A percentile compares a stretch with the other conserved stretches of the same genome.
These are phyloP conservation scores for Tieghemostelium lacteum DNA, from an alignment of 78 protist species.

Conservation along the genomic window DNA sequence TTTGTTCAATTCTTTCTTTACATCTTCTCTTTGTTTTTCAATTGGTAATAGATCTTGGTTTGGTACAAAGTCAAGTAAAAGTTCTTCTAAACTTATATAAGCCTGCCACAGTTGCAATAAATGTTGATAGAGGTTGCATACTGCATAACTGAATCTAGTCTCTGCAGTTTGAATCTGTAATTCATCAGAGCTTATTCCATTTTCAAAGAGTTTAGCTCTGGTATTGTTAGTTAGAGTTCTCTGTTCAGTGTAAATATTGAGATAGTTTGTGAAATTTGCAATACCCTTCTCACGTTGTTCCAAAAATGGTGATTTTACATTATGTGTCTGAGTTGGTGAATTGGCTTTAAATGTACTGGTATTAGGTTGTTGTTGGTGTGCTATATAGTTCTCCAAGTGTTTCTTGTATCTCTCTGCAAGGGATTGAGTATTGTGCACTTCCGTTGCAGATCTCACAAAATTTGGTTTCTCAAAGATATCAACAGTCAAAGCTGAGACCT, in stretches of 20 bases:
- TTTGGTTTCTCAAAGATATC: constrained; percentile 59
- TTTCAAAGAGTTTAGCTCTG: constrained; percentile 65
- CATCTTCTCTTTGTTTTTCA: constrained; percentile 56
- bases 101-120: constrained; percentile 40
- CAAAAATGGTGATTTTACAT: no score
- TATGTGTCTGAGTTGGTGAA: no score
- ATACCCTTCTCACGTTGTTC: constrained; percentile 39
- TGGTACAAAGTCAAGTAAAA: constrained; percentile 18
- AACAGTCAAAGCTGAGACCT: constrained; percentile 52
- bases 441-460: constrained; percentile 1
- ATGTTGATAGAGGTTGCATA: constrained; percentile 69
- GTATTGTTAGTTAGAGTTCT: constrained; percentile 59
- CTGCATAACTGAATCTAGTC: constrained; percentile 44
- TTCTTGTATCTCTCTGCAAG: constrained; percentile 32
- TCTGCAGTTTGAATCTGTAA: constrained; percentile 42
- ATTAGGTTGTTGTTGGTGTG: background rate
- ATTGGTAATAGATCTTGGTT: background rate
- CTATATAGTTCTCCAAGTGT: background rate
- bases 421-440: constrained; percentile 29
- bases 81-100: constrained; percentile 31
- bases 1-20: constrained; percentile 64
- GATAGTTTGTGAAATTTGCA: background rate
- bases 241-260: constrained; percentile 53
- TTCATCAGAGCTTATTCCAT: constrained; percentile 36
- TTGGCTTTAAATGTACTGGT: no score